Conservation (phyloP, 139 green algal species). For the Chlamydomonas incerta region DNA sequence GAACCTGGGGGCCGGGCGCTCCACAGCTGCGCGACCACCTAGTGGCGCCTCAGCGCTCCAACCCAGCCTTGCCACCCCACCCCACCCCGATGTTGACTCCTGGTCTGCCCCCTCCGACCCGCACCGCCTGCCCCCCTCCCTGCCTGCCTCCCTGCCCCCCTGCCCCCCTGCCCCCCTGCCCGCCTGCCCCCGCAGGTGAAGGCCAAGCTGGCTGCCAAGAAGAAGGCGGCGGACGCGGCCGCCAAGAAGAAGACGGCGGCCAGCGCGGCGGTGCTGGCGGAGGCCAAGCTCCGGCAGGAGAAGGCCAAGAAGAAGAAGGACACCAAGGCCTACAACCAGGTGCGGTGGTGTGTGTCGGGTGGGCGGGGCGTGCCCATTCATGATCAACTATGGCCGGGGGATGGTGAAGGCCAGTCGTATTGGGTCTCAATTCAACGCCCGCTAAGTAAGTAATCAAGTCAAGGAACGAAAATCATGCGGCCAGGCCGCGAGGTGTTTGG, state of each 20-base stretch:
- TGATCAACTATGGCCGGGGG: no score
- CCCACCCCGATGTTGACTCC: no score
- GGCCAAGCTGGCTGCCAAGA: constrained; percentile 61
- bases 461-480: no score
- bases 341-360: background rate
- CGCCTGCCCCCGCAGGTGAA: constrained; percentile 47
- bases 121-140: background rate
- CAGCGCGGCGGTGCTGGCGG: constrained; percentile 47
- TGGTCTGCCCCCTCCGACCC: background rate
- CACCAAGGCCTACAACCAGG: constrained; percentile 59
- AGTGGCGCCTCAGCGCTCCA: no score
- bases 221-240: constrained; percentile 47
- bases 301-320: constrained; percentile 64
- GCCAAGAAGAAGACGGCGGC: constrained; percentile 53
- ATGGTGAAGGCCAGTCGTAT: no score
- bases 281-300: constrained; percentile 62
- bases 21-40: no score
- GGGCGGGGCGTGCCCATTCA: no score
- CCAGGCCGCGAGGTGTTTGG: no score
- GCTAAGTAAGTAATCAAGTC: no score
- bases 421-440: no score
- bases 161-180: background rate
- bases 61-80: no score
- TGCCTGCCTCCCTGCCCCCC: background rate
- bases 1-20: no score